Evolutionary conservation across 129 eudicot species (phyloP), one percentile per base, ranked within the genome.

Genomic region (Lactuca saligna): DNA sequence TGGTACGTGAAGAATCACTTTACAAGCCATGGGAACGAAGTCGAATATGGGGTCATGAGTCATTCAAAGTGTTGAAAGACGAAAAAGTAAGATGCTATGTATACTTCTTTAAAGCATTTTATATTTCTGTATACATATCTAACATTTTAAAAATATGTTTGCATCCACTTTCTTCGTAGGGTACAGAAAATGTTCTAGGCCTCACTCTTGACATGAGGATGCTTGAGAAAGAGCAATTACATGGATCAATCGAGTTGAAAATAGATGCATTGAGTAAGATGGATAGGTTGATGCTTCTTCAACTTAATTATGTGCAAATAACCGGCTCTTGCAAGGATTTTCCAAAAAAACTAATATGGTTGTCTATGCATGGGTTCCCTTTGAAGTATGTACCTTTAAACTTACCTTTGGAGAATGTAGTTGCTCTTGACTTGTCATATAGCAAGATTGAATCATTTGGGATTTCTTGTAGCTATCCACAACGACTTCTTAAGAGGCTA

Each of bases 61-160:
- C 82, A 20, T 69, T 73, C 29, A 14, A 68, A 56, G 80, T 82
- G 53, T 35, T 82, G 64, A 62, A 34, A 39, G 62, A 77, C n/a
- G 49, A 63, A 41, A 58, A 29, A 11, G 86, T 82, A 77, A 57
- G 65, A 5, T 25, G 20, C 42, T 25, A 25, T 25, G 29, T 25
- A 25, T 25, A 25, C 29, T 25, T 0, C 29, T 25, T 25, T 25
- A 25, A 25, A 25, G 29, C 29, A 25, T 25, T 25, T 25, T 25
- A 25, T 25, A 25, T 25, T 25, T 25, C 2, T 25, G 29, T 25
- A 25, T 25, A 25, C 63, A 15, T 41, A 59, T 34, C 3, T 39
- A 51, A 13, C 13, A 3, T 14, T 14, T 7, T 42, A 5, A n/a
- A 8, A 8, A 1, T 12, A 33, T 38, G 42, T 37, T 34, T 11